phyloP scores from a whole-genome alignment of 192 early-diverging fungal species.

The Entophlyctis helioformis region DNA sequence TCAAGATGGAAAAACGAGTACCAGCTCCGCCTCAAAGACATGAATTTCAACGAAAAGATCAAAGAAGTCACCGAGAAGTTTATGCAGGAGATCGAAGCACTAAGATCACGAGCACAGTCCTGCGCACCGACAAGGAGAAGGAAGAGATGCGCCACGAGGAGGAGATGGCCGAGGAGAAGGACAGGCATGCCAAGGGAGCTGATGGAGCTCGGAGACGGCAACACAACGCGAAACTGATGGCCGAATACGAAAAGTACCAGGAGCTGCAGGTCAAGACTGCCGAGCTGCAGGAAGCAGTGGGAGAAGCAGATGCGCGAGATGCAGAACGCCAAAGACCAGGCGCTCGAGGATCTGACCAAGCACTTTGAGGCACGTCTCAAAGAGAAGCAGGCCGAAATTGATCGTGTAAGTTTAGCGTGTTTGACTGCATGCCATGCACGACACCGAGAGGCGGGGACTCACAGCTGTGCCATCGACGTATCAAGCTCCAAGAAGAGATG shows the following conservation, averaged over 20 bases:
- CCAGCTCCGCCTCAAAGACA: conserved; percentile 51
- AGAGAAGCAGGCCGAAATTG: conserved; percentile 29
- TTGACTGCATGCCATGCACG: no score
- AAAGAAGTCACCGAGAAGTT: conserved; percentile 54
- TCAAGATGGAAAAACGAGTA: conserved; percentile 62
- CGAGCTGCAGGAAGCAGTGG: conserved; percentile 28
- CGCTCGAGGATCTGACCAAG: conserved; percentile 20
- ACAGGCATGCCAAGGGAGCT: conserved; percentile 39
- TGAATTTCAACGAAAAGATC: conserved; percentile 60
- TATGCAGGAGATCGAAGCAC: conserved; percentile 49
- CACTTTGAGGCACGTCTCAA: conserved; percentile 27
- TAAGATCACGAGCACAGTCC: conserved; percentile 46
- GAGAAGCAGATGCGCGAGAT: conserved; percentile 28
- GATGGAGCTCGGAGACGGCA: conserved; percentile 17
- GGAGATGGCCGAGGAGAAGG: conserved; percentile 34
- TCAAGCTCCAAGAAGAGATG: conserved; percentile 47
- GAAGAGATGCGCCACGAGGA: conserved; percentile 30
- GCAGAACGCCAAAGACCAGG: conserved; percentile 9
- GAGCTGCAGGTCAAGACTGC: conserved; percentile 15
- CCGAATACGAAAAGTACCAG: conserved; percentile 27
- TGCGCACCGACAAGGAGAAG: conserved; percentile 52
- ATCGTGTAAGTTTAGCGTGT: conserved; percentile 16
- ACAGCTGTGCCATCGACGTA: no score
- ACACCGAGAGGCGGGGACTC: no score
- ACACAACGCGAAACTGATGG: conserved; percentile 27